Base-by-base conservation (phyloP, 2,329 filamentous ascomycete genomes). In the Mycogone perniciosa region DNA sequence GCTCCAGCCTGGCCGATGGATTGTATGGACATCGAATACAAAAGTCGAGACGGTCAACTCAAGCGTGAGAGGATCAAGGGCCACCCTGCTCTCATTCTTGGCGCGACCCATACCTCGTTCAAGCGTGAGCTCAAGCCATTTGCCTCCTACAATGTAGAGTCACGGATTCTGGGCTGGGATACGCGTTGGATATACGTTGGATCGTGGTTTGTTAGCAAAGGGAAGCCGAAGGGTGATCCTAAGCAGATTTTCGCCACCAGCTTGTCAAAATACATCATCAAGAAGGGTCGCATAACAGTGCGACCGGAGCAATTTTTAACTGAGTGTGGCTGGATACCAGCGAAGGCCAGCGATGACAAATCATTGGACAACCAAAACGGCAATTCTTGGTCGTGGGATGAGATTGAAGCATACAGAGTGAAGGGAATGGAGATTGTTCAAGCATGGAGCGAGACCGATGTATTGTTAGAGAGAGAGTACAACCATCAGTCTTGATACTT, bases 101-200 rank as follows among this genome's bases (percentile, higher is more conserved):
- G 50, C 5, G 50, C 50, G 3, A 48, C 50, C 2, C 46, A 52
- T 26, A 48, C 50, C 3, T 52, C 50, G 5, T 52, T 52, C n/a
- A 44, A 44, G 27, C 45, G 41, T 2, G 50, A 52, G 35, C 11
- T 52, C 20, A 33, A 31, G 7, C 31, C 40, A 2, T 43, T 31
- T 27, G 30, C 40, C 3, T 29, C 40, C 9, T 52, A 52, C 30
- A 33, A 44, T 27, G 38, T 52, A 4, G 41, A 52, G 31, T 48
- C 50, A 27, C 45, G 45, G 6, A 37, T 52, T 13, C 26, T 52
- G 6, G 35, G 45, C 5, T 48, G 50, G 50, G 50, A 52, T 38
- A 38, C 45, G 3, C 50, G 50, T n/a, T 52, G 50, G 50, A 46
- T 48, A 13, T 52, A 44, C n/a, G 41, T 52, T 5, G 45, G 50